A percentile compares a stretch with the other conserved stretches of the same genome.
Evolutionary conservation across 108 stramenopile genomes (phyloP).

Genomic region (Fistulifera pelliculosa): DNA sequence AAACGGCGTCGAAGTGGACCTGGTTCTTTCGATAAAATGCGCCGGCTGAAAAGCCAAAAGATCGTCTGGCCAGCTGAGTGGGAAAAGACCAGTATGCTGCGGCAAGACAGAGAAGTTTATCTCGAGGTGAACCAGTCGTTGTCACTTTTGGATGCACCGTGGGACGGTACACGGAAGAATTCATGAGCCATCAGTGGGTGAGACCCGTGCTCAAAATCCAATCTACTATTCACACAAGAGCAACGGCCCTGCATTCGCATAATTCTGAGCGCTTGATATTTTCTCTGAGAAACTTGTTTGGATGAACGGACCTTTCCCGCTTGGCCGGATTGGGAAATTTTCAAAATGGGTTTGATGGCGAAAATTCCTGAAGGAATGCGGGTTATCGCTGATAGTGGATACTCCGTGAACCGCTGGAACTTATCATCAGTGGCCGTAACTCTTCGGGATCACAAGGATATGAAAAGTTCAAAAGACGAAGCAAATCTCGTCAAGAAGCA

Average conservation of each 20-base stretch:
- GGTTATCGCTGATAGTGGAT: conserved; percentile 16
- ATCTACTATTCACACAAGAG: conserved; percentile 24
- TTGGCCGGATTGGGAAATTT: conserved; percentile 22
- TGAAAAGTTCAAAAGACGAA: conserved; percentile 12
- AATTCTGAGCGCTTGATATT: conserved; percentile 17
- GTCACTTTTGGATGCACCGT: too few relatives aligned
- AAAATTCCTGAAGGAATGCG: background rate
- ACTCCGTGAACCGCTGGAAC: background rate
- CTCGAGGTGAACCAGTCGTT: too few relatives aligned
- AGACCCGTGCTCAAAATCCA: background rate
- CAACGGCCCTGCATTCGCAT: conserved; percentile 19
- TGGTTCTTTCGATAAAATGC: too few relatives aligned
- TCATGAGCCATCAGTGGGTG: too few relatives aligned
- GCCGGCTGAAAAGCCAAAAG: too few relatives aligned
- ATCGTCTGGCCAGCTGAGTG: too few relatives aligned
- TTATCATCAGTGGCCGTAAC: conserved; percentile 5
- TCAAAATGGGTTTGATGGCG: conserved; percentile 10
- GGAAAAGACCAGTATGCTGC: too few relatives aligned
- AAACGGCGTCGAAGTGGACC: too few relatives aligned
- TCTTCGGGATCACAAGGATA: background rate
- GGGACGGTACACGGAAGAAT: too few relatives aligned
- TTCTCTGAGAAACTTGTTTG: conserved; percentile 22
- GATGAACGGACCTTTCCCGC: conserved; percentile 32
- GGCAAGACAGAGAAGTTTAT: too few relatives aligned
- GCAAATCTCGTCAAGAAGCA: conserved; percentile 26